A percentile compares a stretch with the other conserved stretches of the same genome.
Evolutionary conservation across 352 stramenopile species (phyloP).

Genomic region (Globisporangium solare): DNA sequence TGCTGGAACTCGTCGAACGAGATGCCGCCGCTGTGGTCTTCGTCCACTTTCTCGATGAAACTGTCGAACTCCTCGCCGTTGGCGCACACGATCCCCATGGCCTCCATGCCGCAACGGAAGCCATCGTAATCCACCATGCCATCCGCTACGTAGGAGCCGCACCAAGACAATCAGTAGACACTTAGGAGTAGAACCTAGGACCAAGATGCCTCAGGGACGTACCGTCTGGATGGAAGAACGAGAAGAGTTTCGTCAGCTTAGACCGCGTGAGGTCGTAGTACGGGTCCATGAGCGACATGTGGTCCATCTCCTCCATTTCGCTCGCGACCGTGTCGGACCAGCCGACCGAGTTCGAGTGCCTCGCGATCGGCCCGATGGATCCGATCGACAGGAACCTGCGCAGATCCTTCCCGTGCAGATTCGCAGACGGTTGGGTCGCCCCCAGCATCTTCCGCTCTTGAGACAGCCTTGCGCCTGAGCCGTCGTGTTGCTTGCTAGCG

Average conservation of each 20-base stretch:
- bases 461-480: too few species aligned
- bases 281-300: constrained; percentile 71
- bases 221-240: constrained; percentile 60
- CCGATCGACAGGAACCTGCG: constrained; percentile 55
- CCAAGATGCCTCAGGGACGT: constrained; percentile 1
- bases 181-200: not conserved
- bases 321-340: constrained; percentile 55
- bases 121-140: constrained; percentile 72
- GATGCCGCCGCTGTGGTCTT: constrained; percentile 80
- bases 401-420: constrained; percentile 62
- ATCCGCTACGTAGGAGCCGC: constrained; percentile 19
- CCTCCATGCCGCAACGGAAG: constrained; percentile 63
- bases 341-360: constrained; percentile 49
- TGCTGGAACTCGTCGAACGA: constrained; percentile 84
- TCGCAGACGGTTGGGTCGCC: constrained; percentile 15
- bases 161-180: constrained; percentile 1
- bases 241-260: constrained; percentile 69
- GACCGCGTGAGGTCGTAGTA: constrained; percentile 81
- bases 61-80: constrained; percentile 57
- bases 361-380: constrained; percentile 28
- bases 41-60: constrained; percentile 77
- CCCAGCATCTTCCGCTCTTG: not conserved
- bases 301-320: constrained; percentile 40
- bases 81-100: constrained; percentile 70
- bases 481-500: not conserved